Conservation (phyloP, 73 alveolate genomes). For the Uronychia binucleata region DNA sequence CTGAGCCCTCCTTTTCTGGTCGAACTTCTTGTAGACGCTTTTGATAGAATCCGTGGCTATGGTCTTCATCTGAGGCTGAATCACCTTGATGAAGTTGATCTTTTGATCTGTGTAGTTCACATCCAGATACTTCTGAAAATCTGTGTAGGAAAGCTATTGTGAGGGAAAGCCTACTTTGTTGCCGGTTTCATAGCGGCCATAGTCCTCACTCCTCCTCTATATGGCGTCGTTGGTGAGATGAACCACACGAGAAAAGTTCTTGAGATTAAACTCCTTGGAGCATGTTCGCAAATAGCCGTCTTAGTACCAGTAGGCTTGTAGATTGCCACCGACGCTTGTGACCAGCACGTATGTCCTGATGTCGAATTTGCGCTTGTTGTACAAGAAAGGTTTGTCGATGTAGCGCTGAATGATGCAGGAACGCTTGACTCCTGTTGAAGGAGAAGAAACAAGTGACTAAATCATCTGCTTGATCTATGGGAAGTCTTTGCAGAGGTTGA, state of each 20-base stretch:
- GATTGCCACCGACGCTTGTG: slow-evolving; percentile 48
- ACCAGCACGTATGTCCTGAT: slow-evolving; percentile 75
- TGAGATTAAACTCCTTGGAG: slow-evolving; percentile 66
- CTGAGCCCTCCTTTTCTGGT: slow-evolving; percentile 30
- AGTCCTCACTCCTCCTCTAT: slow-evolving; percentile 70
- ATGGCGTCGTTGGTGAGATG: slow-evolving; percentile 84
- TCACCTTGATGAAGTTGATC: slow-evolving; percentile 22
- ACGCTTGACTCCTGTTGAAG: slow-evolving; percentile 14
- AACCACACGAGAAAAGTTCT: slow-evolving; percentile 64
- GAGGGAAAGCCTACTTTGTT: too few relatives aligned
- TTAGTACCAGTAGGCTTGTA: slow-evolving; percentile 76
- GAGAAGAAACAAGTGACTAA: not conserved
- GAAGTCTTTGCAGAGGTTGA: slow-evolving; percentile 22
- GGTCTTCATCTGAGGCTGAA: slow-evolving; percentile 31
- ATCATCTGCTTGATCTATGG: slow-evolving; percentile 19
- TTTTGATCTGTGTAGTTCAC: slow-evolving; percentile 19
- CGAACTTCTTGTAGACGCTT: slow-evolving; percentile 30
- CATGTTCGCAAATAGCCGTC: slow-evolving; percentile 81
- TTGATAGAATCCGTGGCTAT: slow-evolving; percentile 33
- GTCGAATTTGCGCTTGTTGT: slow-evolving; percentile 79
- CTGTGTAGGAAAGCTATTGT: slow-evolving; percentile 68
- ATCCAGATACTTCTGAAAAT: slow-evolving; percentile 65
- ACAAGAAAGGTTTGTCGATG: slow-evolving; percentile 75
- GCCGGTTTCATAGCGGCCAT: slow-evolving; percentile 78
- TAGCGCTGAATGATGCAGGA: slow-evolving; percentile 62